Conservation (phyloP, 148 eudicot species). For the Chenopodium quinoa region DNA sequence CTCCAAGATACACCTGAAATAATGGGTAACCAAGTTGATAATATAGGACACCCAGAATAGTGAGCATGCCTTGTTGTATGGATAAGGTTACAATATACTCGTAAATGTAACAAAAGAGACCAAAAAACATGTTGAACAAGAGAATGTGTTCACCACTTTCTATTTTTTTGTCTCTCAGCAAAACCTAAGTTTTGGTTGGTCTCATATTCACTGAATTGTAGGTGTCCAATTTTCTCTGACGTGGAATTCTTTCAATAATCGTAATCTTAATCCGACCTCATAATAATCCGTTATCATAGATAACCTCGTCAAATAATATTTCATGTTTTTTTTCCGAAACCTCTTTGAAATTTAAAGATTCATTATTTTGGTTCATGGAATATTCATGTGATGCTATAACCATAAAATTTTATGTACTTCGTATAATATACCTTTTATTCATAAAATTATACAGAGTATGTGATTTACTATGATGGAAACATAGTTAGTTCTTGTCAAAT, state of each 20-base stretch:
- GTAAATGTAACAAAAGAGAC: background rate
- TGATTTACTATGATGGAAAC: too few relatives aligned
- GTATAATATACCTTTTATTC: too few relatives aligned
- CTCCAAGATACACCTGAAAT: background rate
- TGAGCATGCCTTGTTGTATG: conserved; percentile 15
- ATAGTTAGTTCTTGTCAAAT: too few relatives aligned
- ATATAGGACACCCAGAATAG: background rate
- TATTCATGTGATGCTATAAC: too few relatives aligned
- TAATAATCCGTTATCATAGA: background rate
- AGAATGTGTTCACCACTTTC: background rate
- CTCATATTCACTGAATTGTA: background rate
- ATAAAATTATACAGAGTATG: too few relatives aligned
- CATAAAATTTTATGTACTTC: too few relatives aligned
- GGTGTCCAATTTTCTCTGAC: background rate
- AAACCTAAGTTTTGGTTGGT: background rate
- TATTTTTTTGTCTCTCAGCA: background rate
- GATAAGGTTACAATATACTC: conserved; percentile 4
- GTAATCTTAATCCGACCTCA: background rate
- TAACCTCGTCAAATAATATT: background rate
- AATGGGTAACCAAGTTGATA: background rate
- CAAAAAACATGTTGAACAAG: background rate
- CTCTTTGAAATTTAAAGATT: too few relatives aligned
- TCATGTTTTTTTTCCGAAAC: too few relatives aligned
- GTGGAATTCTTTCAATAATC: background rate
- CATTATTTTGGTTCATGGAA: too few relatives aligned